Percentiles rank a stretch among this genome's conserved stretches.
Evolutionary conservation across 2,329 filamentous ascomycete species (phyloP).

Genomic region (Canariomyces notabilis): DNA sequence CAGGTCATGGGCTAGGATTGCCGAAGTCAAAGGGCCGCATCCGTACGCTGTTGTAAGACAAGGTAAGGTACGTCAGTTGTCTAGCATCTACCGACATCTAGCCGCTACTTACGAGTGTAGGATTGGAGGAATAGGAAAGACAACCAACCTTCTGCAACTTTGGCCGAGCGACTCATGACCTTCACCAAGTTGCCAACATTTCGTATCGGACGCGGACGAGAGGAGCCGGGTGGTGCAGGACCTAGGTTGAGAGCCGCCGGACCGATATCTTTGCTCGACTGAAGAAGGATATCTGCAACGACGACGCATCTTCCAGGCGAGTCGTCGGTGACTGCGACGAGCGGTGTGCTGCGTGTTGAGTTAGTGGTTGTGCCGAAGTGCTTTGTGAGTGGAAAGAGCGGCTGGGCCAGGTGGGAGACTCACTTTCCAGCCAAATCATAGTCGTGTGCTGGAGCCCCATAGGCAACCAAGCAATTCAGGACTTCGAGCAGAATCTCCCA

Average conservation of each 20-base stretch:
- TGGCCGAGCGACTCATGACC: neutral
- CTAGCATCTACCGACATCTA: neutral
- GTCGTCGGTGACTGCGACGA: neutral
- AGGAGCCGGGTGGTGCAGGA: no score
- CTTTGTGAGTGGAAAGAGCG: no score
- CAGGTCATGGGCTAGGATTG: neutral
- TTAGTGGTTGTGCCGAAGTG: no score
- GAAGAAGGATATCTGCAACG: neutral
- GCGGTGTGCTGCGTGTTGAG: neutral
- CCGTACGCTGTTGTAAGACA: neutral
- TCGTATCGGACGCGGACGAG: no score
- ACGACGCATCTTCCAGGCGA: neutral
- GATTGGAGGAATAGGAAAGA: no score
- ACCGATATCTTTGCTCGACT: neutral
- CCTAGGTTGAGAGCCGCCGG: neutral
- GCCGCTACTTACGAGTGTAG: neutral
- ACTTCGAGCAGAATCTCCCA: neutral
- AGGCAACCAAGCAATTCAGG: neutral
- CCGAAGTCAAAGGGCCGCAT: constrained; percentile 6
- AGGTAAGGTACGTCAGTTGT: no score
- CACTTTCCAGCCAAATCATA: neutral
- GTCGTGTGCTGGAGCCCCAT: neutral
- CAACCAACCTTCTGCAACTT: constrained; percentile 2
- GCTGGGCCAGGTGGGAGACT: no score
- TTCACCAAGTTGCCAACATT: no score